These are phyloP conservation scores for Lasiosphaeris hirsuta DNA, from an alignment of 495 filamentous ascomycete species.

Conservation along the genomic window DNA sequence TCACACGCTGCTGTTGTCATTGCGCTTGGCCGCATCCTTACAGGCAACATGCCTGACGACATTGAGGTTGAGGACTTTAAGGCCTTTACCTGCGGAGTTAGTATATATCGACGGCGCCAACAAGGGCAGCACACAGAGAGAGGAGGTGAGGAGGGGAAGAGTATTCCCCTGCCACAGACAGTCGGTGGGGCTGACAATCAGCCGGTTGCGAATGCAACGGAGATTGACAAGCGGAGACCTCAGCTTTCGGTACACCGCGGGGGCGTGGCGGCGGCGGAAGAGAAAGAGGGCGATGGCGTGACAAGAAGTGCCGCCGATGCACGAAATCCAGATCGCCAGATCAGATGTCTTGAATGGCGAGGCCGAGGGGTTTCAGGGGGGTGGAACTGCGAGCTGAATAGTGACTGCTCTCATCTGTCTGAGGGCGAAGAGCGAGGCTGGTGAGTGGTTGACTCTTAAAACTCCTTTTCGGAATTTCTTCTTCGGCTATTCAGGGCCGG, in stretches of 20 bases:
- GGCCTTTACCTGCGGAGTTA: conserved; percentile 82
- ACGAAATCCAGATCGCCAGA: conserved; percentile 31
- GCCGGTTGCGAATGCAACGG: too few species aligned
- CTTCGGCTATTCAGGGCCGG: conserved; percentile 9
- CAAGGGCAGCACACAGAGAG: neutral
- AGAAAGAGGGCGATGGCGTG: too few species aligned
- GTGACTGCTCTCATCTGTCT: conserved; percentile 73
- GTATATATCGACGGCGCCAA: conserved; percentile 43
- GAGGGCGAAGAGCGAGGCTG: conserved; percentile 85
- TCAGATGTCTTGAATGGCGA: conserved; percentile 49
- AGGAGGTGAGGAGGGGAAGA: too few species aligned
- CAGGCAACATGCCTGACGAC: conserved; percentile 69
- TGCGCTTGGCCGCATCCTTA: conserved; percentile 75
- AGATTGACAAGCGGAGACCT: too few species aligned
- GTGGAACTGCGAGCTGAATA: conserved; percentile 76
- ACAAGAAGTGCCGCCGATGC: conserved; percentile 18
- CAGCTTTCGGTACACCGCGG: too few species aligned
- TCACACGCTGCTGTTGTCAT: conserved; percentile 91
- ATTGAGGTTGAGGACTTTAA: conserved; percentile 70
- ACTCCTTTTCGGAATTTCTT: neutral
- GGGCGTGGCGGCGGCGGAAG: too few species aligned
- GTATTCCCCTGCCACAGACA: too few species aligned
- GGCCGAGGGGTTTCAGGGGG: conserved; percentile 70
- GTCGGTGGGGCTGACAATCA: too few species aligned
- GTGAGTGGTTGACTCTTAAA: conserved; percentile 49